phyloP scores from a whole-genome alignment of 1,284 basidiomycete genomes.

The Lignosus rhinocerotis region DNA sequence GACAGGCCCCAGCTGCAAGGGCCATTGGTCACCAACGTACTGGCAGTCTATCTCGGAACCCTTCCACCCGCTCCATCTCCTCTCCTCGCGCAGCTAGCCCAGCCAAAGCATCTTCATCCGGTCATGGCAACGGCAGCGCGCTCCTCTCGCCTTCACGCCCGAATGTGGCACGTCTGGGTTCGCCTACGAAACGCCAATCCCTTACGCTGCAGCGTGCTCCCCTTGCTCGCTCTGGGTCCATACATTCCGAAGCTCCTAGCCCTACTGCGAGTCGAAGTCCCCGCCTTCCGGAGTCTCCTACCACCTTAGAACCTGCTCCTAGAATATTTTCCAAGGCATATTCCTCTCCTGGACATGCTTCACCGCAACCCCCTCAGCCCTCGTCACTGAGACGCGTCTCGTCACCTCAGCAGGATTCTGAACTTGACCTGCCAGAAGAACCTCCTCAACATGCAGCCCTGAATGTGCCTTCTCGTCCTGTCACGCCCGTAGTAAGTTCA shows the following conservation, averaged over 20 bases:
- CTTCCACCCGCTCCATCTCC: conserved; percentile 38
- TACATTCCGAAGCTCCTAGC: conserved; percentile 21
- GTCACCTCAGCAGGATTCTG: conserved; percentile 21
- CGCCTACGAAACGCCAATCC: conserved; percentile 43
- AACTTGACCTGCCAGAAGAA: conserved; percentile 8
- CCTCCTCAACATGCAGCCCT: background rate
- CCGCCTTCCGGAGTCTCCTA: conserved; percentile 25
- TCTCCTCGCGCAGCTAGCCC: conserved; percentile 47
- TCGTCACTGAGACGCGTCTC: conserved; percentile 27
- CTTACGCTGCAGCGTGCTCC: conserved; percentile 36
- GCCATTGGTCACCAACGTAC: conserved; percentile 42
- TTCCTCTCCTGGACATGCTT: conserved; percentile 16
- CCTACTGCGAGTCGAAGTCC: conserved; percentile 26
- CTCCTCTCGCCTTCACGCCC: conserved; percentile 26
- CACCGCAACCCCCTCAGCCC: conserved; percentile 23
- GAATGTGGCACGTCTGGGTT: conserved; percentile 35
- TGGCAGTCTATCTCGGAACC: conserved; percentile 38
- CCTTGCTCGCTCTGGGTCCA: conserved; percentile 34
- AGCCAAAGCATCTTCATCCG: conserved; percentile 31
- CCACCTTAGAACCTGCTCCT: conserved; percentile 17
- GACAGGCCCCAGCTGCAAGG: conserved; percentile 25
- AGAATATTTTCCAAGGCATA: conserved; percentile 21
- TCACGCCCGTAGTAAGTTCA: conserved; percentile 30
- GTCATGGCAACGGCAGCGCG: conserved; percentile 12
- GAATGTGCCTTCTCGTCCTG: conserved; percentile 23